Conservation (phyloP, 331 rosid species). For the Quercus phellos region DNA sequence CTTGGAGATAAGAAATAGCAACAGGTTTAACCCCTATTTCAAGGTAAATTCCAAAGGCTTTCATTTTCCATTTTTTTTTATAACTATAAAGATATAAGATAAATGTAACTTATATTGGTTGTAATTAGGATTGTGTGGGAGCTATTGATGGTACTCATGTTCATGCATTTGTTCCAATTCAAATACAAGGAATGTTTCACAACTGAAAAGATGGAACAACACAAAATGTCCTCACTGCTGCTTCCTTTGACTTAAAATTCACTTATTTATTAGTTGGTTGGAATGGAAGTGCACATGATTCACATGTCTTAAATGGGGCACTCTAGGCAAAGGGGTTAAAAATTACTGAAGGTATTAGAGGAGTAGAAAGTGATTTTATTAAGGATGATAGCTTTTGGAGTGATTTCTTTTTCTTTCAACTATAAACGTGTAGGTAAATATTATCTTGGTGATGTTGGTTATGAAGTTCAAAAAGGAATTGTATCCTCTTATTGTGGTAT, state of each 20-base stretch:
- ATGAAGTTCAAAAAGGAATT: neutral
- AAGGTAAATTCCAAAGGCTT: too few species aligned
- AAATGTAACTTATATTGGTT: too few species aligned
- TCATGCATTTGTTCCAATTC: too few species aligned
- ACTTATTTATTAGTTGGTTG: neutral
- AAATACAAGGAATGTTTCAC: too few species aligned
- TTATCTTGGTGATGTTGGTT: neutral
- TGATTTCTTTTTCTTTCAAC: too few species aligned
- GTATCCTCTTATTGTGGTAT: neutral
- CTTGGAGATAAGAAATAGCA: too few species aligned
- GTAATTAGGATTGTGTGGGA: too few species aligned
- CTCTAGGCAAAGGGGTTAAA: neutral
- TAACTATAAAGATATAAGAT: too few species aligned
- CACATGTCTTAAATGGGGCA: neutral
- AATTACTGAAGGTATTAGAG: neutral
- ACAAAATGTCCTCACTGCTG: too few species aligned
- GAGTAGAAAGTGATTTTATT: neutral
- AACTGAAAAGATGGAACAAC: fast-evolving
- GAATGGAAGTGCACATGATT: neutral
- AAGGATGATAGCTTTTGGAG: neutral
- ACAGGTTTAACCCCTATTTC: too few species aligned
- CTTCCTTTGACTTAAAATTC: neutral
- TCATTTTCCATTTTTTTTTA: too few species aligned
- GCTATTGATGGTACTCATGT: too few species aligned
- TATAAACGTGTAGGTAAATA: neutral